phyloP scores from a whole-genome alignment of 257 asterid genomes.

The Eucommia ulmoides region DNA sequence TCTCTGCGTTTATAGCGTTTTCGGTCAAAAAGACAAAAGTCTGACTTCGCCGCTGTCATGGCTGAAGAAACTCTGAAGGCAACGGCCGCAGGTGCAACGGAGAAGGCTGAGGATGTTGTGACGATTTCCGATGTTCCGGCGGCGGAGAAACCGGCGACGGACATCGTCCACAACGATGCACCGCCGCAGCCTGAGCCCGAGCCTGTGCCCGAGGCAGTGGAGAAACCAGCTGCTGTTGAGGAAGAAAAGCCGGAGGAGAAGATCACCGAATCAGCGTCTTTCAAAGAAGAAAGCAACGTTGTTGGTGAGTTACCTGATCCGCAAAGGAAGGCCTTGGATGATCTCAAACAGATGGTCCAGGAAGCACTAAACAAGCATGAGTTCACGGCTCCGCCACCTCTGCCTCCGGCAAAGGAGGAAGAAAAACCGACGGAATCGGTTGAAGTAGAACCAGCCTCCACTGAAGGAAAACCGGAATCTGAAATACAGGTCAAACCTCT shows the following conservation, averaged over 20 bases:
- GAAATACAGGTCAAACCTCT: too few species aligned
- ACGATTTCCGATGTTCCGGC: slow-evolving; percentile 21
- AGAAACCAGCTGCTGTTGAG: slow-evolving; percentile 14
- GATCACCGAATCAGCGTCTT: slow-evolving; percentile 34
- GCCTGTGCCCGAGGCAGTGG: slow-evolving; percentile 19
- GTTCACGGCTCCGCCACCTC: slow-evolving; percentile 39
- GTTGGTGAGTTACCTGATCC: slow-evolving; percentile 58
- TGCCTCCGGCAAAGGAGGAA: slow-evolving; percentile 19
- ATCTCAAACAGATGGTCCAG: slow-evolving; percentile 36
- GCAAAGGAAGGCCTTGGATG: slow-evolving; percentile 49
- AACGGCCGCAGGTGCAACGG: slow-evolving; percentile 13
- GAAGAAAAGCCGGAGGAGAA: slow-evolving; percentile 17
- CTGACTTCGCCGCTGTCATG: slow-evolving; percentile 16
- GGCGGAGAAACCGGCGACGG: slow-evolving; percentile 20
- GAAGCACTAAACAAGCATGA: slow-evolving; percentile 50
- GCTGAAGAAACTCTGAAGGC: slow-evolving; percentile 38
- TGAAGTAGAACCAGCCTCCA: not conserved
- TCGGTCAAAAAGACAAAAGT: not conserved
- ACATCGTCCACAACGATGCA: slow-evolving; percentile 19
- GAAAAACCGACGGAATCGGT: not conserved
- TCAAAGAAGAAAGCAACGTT: slow-evolving; percentile 59
- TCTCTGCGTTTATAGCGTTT: not conserved
- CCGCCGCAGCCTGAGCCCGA: slow-evolving; percentile 20
- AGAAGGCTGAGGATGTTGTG: slow-evolving; percentile 18
- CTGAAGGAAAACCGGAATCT: not conserved